Evolutionary conservation across 192 early-diverging fungal species (phyloP).

Genomic region (Podila minutissima): DNA sequence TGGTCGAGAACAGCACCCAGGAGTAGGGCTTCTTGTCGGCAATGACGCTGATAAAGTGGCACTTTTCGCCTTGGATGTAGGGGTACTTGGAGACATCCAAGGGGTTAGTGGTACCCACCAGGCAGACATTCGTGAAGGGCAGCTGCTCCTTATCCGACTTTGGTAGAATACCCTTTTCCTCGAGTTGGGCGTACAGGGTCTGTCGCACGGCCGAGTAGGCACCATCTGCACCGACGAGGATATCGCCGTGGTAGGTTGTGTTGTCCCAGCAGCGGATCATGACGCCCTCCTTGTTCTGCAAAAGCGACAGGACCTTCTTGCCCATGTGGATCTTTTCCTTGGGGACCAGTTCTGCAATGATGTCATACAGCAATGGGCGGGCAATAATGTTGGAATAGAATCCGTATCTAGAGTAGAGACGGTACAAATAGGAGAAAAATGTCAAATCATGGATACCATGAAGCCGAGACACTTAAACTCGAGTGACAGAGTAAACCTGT

Average conservation of each 20-base stretch:
- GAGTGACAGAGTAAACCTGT: neutral
- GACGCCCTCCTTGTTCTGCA: conserved; percentile 16
- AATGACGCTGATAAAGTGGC: neutral
- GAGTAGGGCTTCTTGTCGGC: conserved; percentile 15
- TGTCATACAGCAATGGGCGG: conserved; percentile 12
- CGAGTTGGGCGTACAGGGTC: conserved; percentile 12
- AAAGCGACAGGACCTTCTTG: conserved; percentile 12
- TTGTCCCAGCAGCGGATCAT: conserved; percentile 17
- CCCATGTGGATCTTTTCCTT: conserved; percentile 8
- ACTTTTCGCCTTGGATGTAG: neutral
- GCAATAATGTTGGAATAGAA: conserved; percentile 12
- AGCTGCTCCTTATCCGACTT: neutral
- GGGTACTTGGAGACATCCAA: neutral
- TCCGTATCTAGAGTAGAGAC: neutral
- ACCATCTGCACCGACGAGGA: conserved; percentile 33
- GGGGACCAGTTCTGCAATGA: conserved; percentile 5
- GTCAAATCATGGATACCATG: too few species aligned
- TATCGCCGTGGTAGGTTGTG: conserved; percentile 14
- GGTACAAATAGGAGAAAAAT: neutral
- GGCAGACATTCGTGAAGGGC: conserved; percentile 11
- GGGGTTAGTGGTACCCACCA: conserved; percentile 11
- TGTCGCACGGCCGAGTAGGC: conserved; percentile 26
- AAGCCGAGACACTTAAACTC: neutral
- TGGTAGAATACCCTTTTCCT: neutral
- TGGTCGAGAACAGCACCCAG: conserved; percentile 22